These are phyloP conservation scores for Fusarium newnesense DNA, from an alignment of 2,329 filamentous ascomycete genomes.

Conservation along the genomic window DNA sequence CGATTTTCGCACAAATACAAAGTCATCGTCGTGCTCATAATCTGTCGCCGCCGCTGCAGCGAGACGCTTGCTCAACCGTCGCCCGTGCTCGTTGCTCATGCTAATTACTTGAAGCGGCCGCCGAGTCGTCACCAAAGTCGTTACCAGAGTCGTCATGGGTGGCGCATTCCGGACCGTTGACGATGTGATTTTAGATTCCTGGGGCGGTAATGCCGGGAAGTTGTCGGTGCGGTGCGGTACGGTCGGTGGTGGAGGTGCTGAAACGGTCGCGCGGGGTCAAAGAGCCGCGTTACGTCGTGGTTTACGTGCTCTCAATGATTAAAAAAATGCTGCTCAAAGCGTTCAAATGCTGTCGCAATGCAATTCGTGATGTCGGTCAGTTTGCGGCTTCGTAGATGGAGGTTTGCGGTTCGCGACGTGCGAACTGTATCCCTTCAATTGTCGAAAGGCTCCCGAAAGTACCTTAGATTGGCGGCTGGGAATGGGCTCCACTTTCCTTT, in stretches of 20 bases:
- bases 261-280: constrained; percentile 19
- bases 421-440: too few relatives aligned
- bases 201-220: constrained; percentile 28
- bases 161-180: constrained; percentile 50
- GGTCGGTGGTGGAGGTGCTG: constrained; percentile 4
- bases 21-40: constrained; percentile 81
- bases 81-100: constrained; percentile 73
- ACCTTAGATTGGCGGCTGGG: too few relatives aligned
- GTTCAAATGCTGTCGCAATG: neutral
- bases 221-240: constrained; percentile 9
- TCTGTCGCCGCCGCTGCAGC: constrained; percentile 56
- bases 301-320: neutral
- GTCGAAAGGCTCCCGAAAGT: too few relatives aligned
- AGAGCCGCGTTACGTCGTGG: constrained; percentile 35
- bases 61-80: constrained; percentile 72
- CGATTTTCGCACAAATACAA: constrained; percentile 76
- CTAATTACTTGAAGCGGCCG: constrained; percentile 74
- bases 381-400: constrained; percentile 25
- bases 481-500: too few relatives aligned
- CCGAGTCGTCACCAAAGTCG: constrained; percentile 70
- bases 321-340: neutral
- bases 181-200: constrained; percentile 22
- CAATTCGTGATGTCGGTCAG: constrained; percentile 32
- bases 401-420: constrained; percentile 40
- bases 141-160: constrained; percentile 78